A percentile compares a stretch with the other conserved stretches of the same genome.
phyloP scores from a whole-genome alignment of 2,329 filamentous ascomycete species.

The Ophiostoma populinum region DNA sequence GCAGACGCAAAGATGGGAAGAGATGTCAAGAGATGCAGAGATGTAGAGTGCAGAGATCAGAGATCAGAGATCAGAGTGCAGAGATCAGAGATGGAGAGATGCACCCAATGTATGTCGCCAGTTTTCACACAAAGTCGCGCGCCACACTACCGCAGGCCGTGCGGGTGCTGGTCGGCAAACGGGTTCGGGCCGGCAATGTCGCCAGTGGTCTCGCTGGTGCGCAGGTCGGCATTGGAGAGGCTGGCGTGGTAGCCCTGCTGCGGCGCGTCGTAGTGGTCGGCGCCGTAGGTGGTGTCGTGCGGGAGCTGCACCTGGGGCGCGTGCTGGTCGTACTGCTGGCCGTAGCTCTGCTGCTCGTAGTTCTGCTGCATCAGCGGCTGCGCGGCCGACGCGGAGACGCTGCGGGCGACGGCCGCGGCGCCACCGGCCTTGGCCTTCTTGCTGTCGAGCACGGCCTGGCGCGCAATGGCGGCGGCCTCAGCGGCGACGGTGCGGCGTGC shows the following conservation, averaged over 20 bases:
- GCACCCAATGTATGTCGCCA: background rate
- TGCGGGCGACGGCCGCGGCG: constrained; percentile 1
- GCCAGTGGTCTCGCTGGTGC: constrained; percentile 1
- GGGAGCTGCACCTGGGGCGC: background rate
- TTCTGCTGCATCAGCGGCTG: constrained; percentile 14
- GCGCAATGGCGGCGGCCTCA: constrained; percentile 31
- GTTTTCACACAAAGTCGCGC: no score
- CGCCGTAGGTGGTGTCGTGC: no score
- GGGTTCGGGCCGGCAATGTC: constrained; percentile 9
- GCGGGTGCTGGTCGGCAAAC: constrained; percentile 12
- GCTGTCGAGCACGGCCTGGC: constrained; percentile 22
- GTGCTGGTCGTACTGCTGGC: constrained; percentile 2
- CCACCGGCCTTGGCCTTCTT: constrained; percentile 21
- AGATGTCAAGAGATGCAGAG: no score
- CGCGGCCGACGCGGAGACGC: constrained; percentile 6
- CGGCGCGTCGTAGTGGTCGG: background rate
- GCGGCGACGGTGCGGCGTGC: constrained; percentile 25
- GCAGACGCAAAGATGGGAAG: no score
- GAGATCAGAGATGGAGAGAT: no score
- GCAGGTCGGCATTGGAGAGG: constrained; percentile 1
- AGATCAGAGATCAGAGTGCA: no score
- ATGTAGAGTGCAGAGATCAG: no score
- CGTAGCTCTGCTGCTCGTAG: no score
- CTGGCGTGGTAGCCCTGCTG: background rate
- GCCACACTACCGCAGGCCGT: constrained; percentile 9